phyloP scores from a whole-genome alignment of 345 rosid genomes.

The Mangifera indica region DNA sequence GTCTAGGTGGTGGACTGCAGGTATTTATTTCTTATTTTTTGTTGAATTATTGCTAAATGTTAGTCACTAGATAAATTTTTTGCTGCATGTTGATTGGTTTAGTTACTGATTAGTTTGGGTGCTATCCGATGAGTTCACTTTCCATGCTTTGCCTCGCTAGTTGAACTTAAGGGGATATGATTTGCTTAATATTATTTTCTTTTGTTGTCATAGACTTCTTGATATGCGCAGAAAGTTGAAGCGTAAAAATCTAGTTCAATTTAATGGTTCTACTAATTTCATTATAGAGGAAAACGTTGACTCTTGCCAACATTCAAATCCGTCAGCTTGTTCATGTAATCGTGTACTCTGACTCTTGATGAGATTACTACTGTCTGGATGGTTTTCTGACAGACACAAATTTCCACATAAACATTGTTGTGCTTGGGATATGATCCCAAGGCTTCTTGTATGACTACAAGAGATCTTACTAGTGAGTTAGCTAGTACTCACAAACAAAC shows the following conservation, averaged over 20 bases:
- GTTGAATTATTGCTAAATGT: neutral
- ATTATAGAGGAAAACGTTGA: neutral
- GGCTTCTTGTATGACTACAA: neutral
- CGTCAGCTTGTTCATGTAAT: neutral
- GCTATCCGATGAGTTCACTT: no score
- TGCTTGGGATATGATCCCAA: neutral
- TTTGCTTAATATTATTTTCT: neutral
- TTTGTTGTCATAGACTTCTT: conserved; percentile 1
- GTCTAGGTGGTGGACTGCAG: conserved; percentile 47
- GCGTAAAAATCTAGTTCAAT: neutral
- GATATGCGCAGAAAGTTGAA: neutral
- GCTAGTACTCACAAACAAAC: neutral
- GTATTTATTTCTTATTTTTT: conserved; percentile 34
- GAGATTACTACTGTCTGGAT: neutral
- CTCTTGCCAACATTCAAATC: neutral
- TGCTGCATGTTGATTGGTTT: no score
- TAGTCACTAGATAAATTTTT: neutral
- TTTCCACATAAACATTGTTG: neutral
- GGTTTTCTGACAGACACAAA: neutral
- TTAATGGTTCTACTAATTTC: neutral
- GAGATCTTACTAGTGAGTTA: neutral
- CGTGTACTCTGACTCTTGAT: neutral
- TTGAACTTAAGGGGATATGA: neutral
- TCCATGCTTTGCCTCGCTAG: no score
- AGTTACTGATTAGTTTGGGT: no score